Conservation (phyloP, 2,329 filamentous ascomycete species). For the Colletotrichum spinosum region DNA sequence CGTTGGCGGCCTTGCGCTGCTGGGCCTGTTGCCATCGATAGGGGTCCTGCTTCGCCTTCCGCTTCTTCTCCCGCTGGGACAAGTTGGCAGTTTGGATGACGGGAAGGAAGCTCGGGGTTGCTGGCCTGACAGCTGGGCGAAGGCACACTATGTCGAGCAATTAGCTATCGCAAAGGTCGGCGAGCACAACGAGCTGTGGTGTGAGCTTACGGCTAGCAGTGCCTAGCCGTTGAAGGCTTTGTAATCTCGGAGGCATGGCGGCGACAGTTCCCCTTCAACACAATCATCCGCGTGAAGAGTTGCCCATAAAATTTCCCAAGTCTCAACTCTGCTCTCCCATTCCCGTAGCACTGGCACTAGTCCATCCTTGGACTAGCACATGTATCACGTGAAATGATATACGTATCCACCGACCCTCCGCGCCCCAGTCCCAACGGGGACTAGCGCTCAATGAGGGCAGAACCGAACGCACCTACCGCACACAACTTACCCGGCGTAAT, state of each 20-base stretch:
- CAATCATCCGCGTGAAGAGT: slow-evolving; percentile 32
- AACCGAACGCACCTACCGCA: slow-evolving; percentile 19
- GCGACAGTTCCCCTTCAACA: slow-evolving; percentile 39
- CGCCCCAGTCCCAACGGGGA: background rate
- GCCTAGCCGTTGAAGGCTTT: slow-evolving; percentile 69
- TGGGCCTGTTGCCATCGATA: slow-evolving; percentile 85
- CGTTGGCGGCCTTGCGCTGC: slow-evolving; percentile 85
- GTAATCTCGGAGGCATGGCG: slow-evolving; percentile 77
- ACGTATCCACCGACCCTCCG: background rate
- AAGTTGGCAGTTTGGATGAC: slow-evolving; percentile 74
- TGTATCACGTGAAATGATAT: slow-evolving; percentile 45
- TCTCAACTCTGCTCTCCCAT: slow-evolving; percentile 8
- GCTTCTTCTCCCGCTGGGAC: slow-evolving; percentile 72
- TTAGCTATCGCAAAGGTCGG: slow-evolving; percentile 39
- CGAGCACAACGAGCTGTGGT: background rate
- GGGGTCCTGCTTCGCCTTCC: slow-evolving; percentile 78
- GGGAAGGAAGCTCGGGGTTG: slow-evolving; percentile 64
- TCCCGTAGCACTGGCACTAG: slow-evolving; percentile 12
- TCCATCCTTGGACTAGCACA: slow-evolving; percentile 41
- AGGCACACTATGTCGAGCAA: slow-evolving; percentile 64
- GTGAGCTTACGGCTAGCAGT: slow-evolving; percentile 67
- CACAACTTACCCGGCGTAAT: slow-evolving; percentile 23
- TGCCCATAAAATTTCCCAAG: slow-evolving; percentile 36
- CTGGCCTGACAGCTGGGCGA: slow-evolving; percentile 61
- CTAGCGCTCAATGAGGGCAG: slow-evolving; percentile 27